These are phyloP conservation scores for Skeletonema costatum DNA, from an alignment of 108 stramenopile species.

Conservation along the genomic window DNA sequence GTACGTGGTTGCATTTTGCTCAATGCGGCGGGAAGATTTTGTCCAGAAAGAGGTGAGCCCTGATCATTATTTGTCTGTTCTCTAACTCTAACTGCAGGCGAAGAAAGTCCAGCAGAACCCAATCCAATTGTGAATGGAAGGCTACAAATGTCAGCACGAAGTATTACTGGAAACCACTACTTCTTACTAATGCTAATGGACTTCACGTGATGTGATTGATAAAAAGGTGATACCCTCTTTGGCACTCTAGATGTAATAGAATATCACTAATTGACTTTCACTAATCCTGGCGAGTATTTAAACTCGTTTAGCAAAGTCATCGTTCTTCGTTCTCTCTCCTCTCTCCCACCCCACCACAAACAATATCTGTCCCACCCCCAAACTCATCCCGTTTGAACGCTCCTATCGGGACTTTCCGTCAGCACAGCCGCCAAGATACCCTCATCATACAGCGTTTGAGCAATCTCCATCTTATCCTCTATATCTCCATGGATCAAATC, in stretches of 20 bases:
- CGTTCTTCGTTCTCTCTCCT: neutral
- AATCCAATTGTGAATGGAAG: constrained; percentile 38
- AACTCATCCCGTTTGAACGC: constrained; percentile 45
- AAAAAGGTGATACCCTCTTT: too few relatives aligned
- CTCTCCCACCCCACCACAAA: neutral
- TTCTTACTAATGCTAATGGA: too few relatives aligned
- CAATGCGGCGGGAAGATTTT: constrained; percentile 52
- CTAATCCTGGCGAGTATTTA: too few relatives aligned
- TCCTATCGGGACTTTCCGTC: constrained; percentile 42
- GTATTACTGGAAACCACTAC: too few relatives aligned
- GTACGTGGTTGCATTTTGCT: constrained; percentile 64
- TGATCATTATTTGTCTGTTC: too few relatives aligned
- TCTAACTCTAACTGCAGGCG: too few relatives aligned
- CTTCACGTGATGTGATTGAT: too few relatives aligned
- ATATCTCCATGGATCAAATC: constrained; percentile 89
- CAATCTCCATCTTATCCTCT: constrained; percentile 90
- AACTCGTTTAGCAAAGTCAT: too few relatives aligned
- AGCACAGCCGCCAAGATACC: constrained; percentile 75
- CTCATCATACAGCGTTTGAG: constrained; percentile 85
- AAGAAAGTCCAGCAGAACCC: constrained; percentile 8
- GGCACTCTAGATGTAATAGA: too few relatives aligned
- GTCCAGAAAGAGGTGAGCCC: constrained; percentile 4
- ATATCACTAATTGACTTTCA: too few relatives aligned
- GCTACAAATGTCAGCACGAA: too few relatives aligned
- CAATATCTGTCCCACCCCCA: too few relatives aligned